Evolutionary conservation across 1,284 basidiomycete genomes (phyloP), one percentile per base, ranked within the genome.

Genomic region (Neonothopanus nambi): DNA sequence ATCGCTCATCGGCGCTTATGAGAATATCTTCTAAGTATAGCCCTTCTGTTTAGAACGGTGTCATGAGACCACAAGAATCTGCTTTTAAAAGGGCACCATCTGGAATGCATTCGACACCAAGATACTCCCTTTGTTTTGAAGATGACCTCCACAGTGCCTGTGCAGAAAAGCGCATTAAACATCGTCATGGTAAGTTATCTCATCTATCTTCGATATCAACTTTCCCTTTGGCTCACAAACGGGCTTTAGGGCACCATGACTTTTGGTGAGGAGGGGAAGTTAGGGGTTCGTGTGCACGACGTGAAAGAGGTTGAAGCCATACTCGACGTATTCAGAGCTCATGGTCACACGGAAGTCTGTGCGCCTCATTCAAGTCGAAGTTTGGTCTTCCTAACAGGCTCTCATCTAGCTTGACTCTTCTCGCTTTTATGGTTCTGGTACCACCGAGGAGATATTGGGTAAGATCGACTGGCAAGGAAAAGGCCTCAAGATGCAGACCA

Each of bases 291-390:
- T 3, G 77, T 84, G 4, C 73, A 80, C 59, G 72, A 79, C 56
- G 57, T 85, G 33, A 69, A 77, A 54, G 75, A 77, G 15, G 73
- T 81, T 21, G 72, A 76, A 41, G 71, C 70, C 1, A 84, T 85
- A 48, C 65, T 85, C 24, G 78, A 84, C 59, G 73, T 78, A 26
- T 84, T 85, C 65, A 73, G 76, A 28, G 68, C 71, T 6, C 82
- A 85, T 64, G 84, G 84, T 0, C 83, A 85, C 59, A 70, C 76
- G n/a, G 52, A 53, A n/a, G 52, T 53, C 35, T 40, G 58, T 42
- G 17, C 13, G 1, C 24, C 18, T 18, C 48, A 28, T 5, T 20
- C 18, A 9, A 12, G 24, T 42, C 36, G 23, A 23, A 43, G 33
- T 28, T 37, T 7, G 20, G n/a, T 12, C 26, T 21, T n/a, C 54